Evolutionary conservation across 148 eudicot species (phyloP), one percentile per base, ranked within the genome.

Genomic region (Gaultheria prostrata): DNA sequence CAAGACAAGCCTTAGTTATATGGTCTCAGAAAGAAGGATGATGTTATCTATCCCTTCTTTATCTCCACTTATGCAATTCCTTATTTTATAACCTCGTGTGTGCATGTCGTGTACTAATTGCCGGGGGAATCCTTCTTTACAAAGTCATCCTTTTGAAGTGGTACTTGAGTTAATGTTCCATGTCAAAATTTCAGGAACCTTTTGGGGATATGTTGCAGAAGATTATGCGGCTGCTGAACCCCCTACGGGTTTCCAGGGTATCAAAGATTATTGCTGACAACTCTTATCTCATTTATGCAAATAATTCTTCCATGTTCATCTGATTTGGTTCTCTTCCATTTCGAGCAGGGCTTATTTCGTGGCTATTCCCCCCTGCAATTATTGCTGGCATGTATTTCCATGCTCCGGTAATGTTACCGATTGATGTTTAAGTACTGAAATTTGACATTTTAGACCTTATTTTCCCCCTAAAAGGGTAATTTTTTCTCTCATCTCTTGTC

Each of bases 181-280:
- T 30, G 3, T 13, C 61, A 50, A 26, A 59, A 45, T 85, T 80
- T 77, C 89, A 95, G 98, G 87, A 67, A 81, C 97, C 45, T 90
- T 94, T 88, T 92, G 91, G 91, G 94, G 86, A 83, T 76, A 86
- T 61, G 18, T 95, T 54, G 92, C 93, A 49, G 92, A 92, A 88
- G 98, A 92, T 51, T 93, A 93, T 82, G 87, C 85, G 33, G 88
- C 98, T 24, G 86, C 91, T 78, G 95, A 82, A 13, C 97, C 98
- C 80, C 98, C 98, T 39, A 86, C 91, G 51, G 98, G 98, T 83
- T 92, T 95, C 79, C 98, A 95, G 81, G 97, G 98, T 95, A 87
- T 15, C 78, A 71, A 26, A 45, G 59, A 63, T 32, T 78, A 46
- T 12, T 32, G 43, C 43, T 70, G 49, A 56, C 28, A 76, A 77